phyloP scores from a whole-genome alignment of 2,329 filamentous ascomycete genomes.

The Anisogramma anomala region DNA sequence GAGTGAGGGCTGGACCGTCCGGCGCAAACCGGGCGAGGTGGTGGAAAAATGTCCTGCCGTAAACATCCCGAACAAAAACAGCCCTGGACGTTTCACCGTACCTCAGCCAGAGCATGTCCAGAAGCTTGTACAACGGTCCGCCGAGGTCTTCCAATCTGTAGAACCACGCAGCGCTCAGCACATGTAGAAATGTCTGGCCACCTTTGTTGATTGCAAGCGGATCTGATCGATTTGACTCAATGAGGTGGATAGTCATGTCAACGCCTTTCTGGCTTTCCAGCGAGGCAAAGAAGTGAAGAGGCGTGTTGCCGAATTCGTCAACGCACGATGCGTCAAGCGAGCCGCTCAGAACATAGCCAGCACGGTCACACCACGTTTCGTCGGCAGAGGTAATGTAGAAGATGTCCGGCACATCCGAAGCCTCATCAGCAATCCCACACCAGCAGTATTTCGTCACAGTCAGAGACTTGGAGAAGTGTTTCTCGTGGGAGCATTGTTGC shows the following conservation, averaged over 20 bases:
- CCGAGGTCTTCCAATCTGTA: slow-evolving; percentile 16
- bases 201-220: slow-evolving; percentile 29
- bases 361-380: slow-evolving; percentile 20
- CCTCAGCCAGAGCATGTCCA: slow-evolving; percentile 25
- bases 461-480: slow-evolving; percentile 9
- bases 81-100: background rate
- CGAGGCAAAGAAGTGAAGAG: slow-evolving; percentile 35
- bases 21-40: slow-evolving; percentile 20
- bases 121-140: slow-evolving; percentile 19
- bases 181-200: slow-evolving; percentile 38
- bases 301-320: slow-evolving; percentile 37
- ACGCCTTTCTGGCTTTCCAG: slow-evolving; percentile 18
- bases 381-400: slow-evolving; percentile 20
- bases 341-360: slow-evolving; percentile 15
- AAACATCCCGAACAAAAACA: slow-evolving; percentile 28
- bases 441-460: slow-evolving; percentile 18
- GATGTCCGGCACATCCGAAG: slow-evolving; percentile 11
- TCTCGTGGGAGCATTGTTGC: slow-evolving; percentile 1
- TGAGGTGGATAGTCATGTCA: slow-evolving; percentile 18
- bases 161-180: slow-evolving; percentile 28
- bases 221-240: slow-evolving; percentile 17
- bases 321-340: slow-evolving; percentile 5
- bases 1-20: slow-evolving; percentile 23
- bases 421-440: slow-evolving; percentile 23
- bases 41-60: slow-evolving; percentile 44